phyloP scores from a whole-genome alignment of 192 early-diverging fungal genomes.

The Entomortierella beljakovae region DNA sequence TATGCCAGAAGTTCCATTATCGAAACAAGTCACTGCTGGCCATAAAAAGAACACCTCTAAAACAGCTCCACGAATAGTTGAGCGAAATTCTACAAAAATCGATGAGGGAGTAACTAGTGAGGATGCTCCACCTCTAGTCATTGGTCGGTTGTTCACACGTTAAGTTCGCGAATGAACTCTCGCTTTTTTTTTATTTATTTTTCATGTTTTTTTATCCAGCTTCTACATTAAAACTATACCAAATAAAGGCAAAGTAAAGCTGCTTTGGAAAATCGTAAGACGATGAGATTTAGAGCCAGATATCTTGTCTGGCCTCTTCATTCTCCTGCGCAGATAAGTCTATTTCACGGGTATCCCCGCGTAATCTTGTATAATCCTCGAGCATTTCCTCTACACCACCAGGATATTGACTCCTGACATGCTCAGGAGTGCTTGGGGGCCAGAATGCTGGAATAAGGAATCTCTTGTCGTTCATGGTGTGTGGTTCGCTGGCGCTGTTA shows the following conservation, averaged over 20 bases:
- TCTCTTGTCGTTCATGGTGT: neutral
- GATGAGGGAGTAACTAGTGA: neutral
- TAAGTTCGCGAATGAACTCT: too few species aligned
- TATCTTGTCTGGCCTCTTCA: constrained; percentile 5
- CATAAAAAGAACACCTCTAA: neutral
- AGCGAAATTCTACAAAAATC: neutral
- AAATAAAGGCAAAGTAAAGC: too few species aligned
- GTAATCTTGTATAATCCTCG: constrained; percentile 18
- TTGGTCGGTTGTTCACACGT: neutral
- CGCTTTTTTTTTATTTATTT: too few species aligned
- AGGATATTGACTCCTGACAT: constrained; percentile 35
- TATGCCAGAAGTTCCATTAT: too few species aligned
- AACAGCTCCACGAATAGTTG: neutral
- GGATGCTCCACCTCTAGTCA: neutral
- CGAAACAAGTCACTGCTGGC: neutral
- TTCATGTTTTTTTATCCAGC: too few species aligned
- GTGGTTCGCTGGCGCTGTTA: neutral
- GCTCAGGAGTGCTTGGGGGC: constrained; percentile 37
- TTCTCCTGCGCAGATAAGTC: constrained; percentile 6
- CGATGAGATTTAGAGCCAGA: neutral
- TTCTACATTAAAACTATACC: too few species aligned
- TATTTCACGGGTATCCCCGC: too few species aligned
- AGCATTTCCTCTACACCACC: constrained; percentile 34
- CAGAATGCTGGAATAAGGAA: neutral
- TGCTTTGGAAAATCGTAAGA: neutral